These are phyloP conservation scores for Rubroboletus pulcherrimus DNA, from an alignment of 768 basidiomycete species.

Conservation along the genomic window DNA sequence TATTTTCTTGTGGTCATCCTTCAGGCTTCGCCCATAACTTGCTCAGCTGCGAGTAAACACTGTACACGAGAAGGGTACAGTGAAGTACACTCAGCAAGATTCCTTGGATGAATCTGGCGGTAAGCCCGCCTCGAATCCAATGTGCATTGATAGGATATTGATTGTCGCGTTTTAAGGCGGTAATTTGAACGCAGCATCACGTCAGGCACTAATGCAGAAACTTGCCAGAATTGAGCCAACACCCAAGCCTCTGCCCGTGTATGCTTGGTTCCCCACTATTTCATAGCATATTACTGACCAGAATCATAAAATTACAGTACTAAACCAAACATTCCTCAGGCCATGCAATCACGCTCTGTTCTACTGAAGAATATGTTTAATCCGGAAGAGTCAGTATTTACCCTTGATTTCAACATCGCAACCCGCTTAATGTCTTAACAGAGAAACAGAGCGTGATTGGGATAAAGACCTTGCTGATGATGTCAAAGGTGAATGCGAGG, in stretches of 20 bases:
- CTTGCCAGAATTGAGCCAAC: conserved; percentile 90
- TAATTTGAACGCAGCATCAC: conserved; percentile 97
- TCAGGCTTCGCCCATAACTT: conserved; percentile 14
- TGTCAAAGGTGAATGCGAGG: conserved; percentile 90
- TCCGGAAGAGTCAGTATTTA: conserved; percentile 79
- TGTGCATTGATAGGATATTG: not conserved
- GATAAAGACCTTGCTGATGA: conserved; percentile 95
- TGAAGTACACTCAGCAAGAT: conserved; percentile 71
- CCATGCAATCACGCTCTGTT: conserved; percentile 87
- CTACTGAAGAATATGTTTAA: conserved; percentile 95
- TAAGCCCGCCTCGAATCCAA: conserved; percentile 29
- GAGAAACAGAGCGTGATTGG: conserved; percentile 96
- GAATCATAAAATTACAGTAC: conserved; percentile 39
- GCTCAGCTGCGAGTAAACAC: conserved; percentile 81
- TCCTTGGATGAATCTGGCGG: conserved; percentile 89
- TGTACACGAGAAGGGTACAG: conserved; percentile 85
- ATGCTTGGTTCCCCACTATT: conserved; percentile 25
- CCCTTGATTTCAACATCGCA: not conserved
- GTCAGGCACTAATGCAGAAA: conserved; percentile 99
- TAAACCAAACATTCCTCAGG: conserved; percentile 75
- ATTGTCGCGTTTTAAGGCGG: conserved; percentile 54
- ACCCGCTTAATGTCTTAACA: conserved; percentile 30
- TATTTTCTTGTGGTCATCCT: conserved; percentile 4
- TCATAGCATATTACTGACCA: conserved; percentile 11
- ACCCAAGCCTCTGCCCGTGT: conserved; percentile 60